Evolutionary conservation across 495 filamentous ascomycete species (phyloP).

Genomic region (Neurospora sp.): DNA sequence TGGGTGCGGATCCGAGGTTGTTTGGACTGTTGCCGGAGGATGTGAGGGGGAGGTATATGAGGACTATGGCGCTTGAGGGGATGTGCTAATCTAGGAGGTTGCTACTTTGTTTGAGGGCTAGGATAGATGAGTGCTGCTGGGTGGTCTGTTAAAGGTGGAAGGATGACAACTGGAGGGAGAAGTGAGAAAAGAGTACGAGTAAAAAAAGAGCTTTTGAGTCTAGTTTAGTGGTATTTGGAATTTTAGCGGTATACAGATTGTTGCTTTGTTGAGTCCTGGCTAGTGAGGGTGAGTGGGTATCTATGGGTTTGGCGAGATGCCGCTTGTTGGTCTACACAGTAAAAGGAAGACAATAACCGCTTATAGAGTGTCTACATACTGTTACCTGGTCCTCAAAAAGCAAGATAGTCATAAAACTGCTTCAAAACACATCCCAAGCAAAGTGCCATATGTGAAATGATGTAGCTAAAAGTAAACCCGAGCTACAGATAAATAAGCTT

Average conservation of each 20-base stretch:
- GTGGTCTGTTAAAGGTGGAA: not conserved
- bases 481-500: not conserved
- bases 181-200: not conserved
- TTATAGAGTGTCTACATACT: not conserved
- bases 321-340: not conserved
- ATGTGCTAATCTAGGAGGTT: not conserved
- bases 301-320: not conserved
- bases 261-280: not conserved
- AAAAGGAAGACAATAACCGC: not conserved
- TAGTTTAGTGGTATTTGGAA: not conserved
- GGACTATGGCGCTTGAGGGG: constrained; percentile 15
- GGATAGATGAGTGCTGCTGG: not conserved
- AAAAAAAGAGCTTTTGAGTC: not conserved
- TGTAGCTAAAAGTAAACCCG: not conserved
- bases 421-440: not conserved
- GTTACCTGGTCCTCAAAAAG: not conserved
- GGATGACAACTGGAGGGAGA: not conserved
- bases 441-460: not conserved
- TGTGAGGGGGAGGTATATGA: constrained; percentile 18
- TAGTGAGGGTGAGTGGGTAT: not conserved
- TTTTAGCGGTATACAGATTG: not conserved
- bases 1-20: constrained; percentile 15
- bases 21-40: constrained; percentile 20
- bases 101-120: not conserved
- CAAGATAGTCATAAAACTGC: not conserved